Evolutionary conservation across 2,329 filamentous ascomycete species (phyloP), one percentile per base, ranked within the genome.

Genomic region (Sarocladium brachiariae): DNA sequence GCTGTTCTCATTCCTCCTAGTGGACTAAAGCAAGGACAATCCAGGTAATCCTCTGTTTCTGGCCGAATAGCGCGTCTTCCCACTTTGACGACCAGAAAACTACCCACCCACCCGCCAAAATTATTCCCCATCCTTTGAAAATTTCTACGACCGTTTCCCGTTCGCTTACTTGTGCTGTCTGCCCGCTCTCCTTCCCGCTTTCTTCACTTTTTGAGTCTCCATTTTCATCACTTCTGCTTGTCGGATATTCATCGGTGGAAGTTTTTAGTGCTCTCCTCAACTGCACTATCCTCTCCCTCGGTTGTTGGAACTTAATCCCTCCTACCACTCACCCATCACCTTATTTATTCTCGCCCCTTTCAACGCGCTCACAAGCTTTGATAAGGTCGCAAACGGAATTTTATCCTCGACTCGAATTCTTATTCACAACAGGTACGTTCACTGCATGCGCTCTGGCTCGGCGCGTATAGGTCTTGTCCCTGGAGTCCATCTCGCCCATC

Each of bases 161-260:
- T n/a, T n/a, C n/a, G n/a, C n/a, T n/a, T n/a, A n/a, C n/a, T 50
- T 35, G 19, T 35, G 25, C 27, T 47, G 11, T n/a, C 43, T n/a
- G 18, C 19, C 43, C 16, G 24, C 57, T 59, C 34, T 49, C 56
- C n/a, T 51, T 58, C 19, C 51, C 41, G 4, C 19, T 49, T 31
- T 58, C 57, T 7, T 55, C 54, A n/a, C n/a, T n/a, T 34, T 55
- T 55, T 14, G 55, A 59, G 50, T 55, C 51, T 2, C 16, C 27
- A 16, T 33, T 18, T 31, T 47, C 43, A 47, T 33, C 43, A 53
- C 14, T 33, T 56, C 8, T 51, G 55, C 43, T 47, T 25, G 43
- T 30, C 24, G 24, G 13, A 14, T 30, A n/a, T 45, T 33, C 24
- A 25, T 30, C 27, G 43, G 25, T 47, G 24, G 25, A 31, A 47